These are phyloP conservation scores for Spirogloea muscicola DNA, from an alignment of 139 green algal species.

Conservation along the genomic window DNA sequence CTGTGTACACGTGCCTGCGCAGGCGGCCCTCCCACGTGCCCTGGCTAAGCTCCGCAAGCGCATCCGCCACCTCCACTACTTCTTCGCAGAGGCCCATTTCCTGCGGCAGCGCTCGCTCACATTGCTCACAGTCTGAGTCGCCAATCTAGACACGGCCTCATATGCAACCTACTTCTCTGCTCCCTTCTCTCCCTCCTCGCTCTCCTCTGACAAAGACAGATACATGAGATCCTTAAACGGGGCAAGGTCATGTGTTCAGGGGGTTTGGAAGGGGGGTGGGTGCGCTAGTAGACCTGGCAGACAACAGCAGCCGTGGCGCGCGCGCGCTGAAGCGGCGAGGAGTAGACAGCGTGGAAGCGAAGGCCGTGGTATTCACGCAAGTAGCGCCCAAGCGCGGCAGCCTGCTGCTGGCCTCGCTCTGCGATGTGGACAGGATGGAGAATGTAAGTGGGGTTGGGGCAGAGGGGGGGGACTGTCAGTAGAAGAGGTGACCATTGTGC, in stretches of 20 bases:
- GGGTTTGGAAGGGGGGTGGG: not conserved
- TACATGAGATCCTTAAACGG: no score
- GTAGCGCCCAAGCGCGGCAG: conserved; percentile 6
- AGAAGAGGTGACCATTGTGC: no score
- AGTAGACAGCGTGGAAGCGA: conserved; percentile 36
- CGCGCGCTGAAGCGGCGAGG: conserved; percentile 30
- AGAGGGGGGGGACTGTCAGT: no score
- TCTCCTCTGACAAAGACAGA: no score
- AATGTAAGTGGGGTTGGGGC: no score
- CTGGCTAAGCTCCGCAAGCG: conserved; percentile 36
- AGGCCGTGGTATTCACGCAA: conserved; percentile 18
- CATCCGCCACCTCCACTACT: conserved; percentile 15
- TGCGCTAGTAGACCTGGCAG: conserved; percentile 17
- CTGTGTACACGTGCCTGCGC: conserved; percentile 21
- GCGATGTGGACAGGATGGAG: no score
- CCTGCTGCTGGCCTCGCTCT: conserved; percentile 29
- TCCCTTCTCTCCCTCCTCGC: no score
- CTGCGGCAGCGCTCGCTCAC: conserved; percentile 10
- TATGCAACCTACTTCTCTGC: no score
- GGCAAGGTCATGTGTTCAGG: no score
- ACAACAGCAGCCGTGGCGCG: conserved; percentile 6
- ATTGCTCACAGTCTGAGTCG: not conserved
- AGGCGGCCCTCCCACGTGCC: conserved; percentile 38
- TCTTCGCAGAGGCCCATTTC: conserved; percentile 25
- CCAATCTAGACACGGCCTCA: no score